Evolutionary conservation across 1,284 basidiomycete genomes (phyloP).

Genomic region (Puccinia horiana): DNA sequence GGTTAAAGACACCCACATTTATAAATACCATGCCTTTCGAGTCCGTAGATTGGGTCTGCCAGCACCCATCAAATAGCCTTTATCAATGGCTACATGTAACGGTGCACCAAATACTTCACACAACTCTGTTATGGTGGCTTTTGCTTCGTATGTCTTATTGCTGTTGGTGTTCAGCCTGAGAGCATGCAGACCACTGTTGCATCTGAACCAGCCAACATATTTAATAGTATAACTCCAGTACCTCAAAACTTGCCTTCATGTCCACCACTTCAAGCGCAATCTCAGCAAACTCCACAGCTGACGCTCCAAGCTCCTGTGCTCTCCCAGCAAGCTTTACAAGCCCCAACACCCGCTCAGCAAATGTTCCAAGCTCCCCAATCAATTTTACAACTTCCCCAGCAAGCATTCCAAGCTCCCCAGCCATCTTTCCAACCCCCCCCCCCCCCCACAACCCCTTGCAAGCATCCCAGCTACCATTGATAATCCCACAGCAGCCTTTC

Average conservation of each 20-base stretch:
- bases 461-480: no score
- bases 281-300: not conserved
- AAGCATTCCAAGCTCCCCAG: not conserved
- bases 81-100: not conserved
- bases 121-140: not conserved
- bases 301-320: not conserved
- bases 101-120: not conserved
- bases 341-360: not conserved
- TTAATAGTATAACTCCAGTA: not conserved
- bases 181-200: not conserved
- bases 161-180: not conserved
- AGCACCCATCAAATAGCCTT: not conserved
- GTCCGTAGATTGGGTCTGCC: not conserved
- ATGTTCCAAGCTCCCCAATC: no score
- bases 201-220: conserved; percentile 4
- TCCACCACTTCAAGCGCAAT: not conserved
- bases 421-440: not conserved
- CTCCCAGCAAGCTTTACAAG: not conserved
- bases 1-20: no score
- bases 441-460: not conserved
- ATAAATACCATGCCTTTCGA: no score
- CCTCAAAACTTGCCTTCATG: not conserved
- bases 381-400: no score
- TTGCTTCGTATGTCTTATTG: not conserved
- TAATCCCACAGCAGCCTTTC: not conserved